Evolutionary conservation across 176 grass and related monocot genomes (phyloP).

Genomic region (Musa schizocarpa): DNA sequence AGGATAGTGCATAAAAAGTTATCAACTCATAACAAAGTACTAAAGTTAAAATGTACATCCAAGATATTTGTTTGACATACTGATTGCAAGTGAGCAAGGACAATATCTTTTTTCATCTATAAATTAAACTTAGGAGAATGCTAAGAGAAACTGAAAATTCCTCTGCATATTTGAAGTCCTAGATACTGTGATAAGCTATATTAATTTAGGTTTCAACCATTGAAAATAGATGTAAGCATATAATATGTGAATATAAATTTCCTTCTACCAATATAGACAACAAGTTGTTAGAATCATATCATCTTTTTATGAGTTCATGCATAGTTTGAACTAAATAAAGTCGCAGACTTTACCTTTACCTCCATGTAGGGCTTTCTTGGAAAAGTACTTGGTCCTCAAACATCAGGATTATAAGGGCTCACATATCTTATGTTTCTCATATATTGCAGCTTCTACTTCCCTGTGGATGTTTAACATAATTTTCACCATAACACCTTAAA

Average conservation of each 20-base stretch:
- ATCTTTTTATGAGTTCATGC: neutral
- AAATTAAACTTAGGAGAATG: neutral
- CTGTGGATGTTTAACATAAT: neutral
- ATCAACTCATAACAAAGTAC: neutral
- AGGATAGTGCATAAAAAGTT: neutral
- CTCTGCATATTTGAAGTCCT: neutral
- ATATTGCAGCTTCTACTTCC: constrained; percentile 3
- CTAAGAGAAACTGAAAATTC: neutral
- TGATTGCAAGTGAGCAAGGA: neutral
- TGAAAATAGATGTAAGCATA: neutral
- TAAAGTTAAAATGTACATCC: neutral
- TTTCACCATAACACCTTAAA: neutral
- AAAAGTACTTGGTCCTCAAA: constrained; percentile 21
- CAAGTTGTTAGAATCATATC: neutral
- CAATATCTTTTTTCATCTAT: neutral
- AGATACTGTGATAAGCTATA: neutral
- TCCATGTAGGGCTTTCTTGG: constrained; percentile 17
- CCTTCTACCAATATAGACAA: neutral
- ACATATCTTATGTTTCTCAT: constrained; percentile 7
- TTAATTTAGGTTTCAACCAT: neutral
- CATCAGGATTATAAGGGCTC: constrained; percentile 12
- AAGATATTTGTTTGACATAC: neutral
- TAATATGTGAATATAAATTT: neutral
- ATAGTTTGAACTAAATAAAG: neutral
- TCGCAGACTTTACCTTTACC: constrained; percentile 1